Conservation (phyloP, 1,139 yeast genomes). For the Geotrichum armillariae region DNA sequence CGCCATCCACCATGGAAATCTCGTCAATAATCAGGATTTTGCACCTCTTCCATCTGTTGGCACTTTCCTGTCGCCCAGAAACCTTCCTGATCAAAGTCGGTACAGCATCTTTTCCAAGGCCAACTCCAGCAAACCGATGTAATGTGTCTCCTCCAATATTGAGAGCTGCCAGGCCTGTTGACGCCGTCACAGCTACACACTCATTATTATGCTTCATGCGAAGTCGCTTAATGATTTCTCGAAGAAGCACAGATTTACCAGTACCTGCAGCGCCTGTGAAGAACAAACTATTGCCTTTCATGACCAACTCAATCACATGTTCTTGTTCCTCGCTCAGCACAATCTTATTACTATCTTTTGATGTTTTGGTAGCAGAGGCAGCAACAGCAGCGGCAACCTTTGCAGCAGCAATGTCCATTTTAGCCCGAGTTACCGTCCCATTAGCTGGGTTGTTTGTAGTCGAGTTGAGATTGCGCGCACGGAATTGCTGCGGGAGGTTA, state of each 20-base stretch:
- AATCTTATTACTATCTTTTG: not conserved
- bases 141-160: conserved; percentile 83
- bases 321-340: conserved; percentile 47
- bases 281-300: conserved; percentile 55
- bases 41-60: conserved; percentile 60
- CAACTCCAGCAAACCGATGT: conserved; percentile 76
- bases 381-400: not conserved
- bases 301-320: conserved; percentile 56
- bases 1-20: conserved; percentile 78
- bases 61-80: conserved; percentile 43
- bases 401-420: not conserved
- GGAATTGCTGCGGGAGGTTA: not conserved
- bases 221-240: conserved; percentile 53
- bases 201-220: conserved; percentile 40
- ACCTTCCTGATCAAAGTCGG: conserved; percentile 48
- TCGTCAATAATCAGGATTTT: conserved; percentile 75
- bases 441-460: too few species aligned
- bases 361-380: not conserved
- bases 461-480: not conserved
- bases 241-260: conserved; percentile 79
- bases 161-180: conserved; percentile 90
- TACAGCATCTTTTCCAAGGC: conserved; percentile 60
- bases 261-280: conserved; percentile 98
- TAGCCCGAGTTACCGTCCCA: too few species aligned
- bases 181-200: conserved; percentile 79